These are phyloP conservation scores for Didymellaceae sp. DNA, from an alignment of 2,329 filamentous ascomycete species.

Conservation along the genomic window DNA sequence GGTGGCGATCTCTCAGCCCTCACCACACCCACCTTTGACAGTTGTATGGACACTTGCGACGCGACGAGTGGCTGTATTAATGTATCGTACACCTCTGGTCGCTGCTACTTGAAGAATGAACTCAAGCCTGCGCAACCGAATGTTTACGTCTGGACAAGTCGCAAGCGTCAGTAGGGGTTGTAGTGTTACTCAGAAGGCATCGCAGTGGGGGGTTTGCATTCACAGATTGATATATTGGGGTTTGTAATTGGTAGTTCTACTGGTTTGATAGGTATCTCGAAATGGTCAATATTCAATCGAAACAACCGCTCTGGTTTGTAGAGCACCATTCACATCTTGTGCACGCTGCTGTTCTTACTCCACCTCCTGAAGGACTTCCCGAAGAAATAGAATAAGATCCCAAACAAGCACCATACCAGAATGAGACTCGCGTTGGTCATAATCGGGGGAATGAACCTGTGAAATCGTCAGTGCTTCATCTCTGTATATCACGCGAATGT, in stretches of 20 bases:
- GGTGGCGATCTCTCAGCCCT: conserved; percentile 3
- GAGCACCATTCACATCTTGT: conserved; percentile 59
- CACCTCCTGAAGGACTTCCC: conserved; percentile 66
- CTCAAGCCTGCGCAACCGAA: neutral
- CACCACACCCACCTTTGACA: neutral
- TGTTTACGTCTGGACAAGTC: conserved; percentile 3
- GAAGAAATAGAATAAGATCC: conserved; percentile 62
- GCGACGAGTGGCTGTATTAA: conserved; percentile 1
- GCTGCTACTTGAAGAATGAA: conserved; percentile 4
- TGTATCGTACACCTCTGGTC: conserved; percentile 2
- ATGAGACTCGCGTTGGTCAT: conserved; percentile 66
- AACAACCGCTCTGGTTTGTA: too few relatives aligned
- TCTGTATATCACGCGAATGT: neutral
- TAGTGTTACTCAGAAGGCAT: too few relatives aligned
- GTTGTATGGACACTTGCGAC: conserved; percentile 9
- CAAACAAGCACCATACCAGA: conserved; percentile 61
- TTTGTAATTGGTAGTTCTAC: too few relatives aligned
- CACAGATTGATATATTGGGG: too few relatives aligned
- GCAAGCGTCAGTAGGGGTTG: too few relatives aligned
- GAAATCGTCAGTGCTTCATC: neutral
- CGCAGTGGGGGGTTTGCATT: too few relatives aligned
- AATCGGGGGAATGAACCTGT: conserved; percentile 59
- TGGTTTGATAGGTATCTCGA: too few relatives aligned
- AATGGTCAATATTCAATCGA: too few relatives aligned
- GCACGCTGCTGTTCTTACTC: conserved; percentile 62